A percentile compares a stretch with the other conserved stretches of the same genome.
Evolutionary conservation across 768 basidiomycete species (phyloP).

Genomic region (Suillus luteus): DNA sequence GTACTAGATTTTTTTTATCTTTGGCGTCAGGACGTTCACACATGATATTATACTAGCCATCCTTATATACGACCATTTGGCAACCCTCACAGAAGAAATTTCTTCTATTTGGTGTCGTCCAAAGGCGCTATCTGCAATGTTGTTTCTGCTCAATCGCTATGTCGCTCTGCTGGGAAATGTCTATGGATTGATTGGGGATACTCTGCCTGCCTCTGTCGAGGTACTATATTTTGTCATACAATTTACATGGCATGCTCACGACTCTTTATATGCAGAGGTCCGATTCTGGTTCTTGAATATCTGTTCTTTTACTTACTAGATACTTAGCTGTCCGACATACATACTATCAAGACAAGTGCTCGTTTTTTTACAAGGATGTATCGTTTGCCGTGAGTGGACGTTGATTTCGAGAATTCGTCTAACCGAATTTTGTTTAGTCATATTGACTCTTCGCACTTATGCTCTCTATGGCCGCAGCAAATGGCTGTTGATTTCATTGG

Average conservation of each 20-base stretch:
- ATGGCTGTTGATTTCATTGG: background rate
- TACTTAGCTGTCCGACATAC: background rate
- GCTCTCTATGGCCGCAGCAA: background rate
- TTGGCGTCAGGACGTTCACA: background rate
- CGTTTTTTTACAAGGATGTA: background rate
- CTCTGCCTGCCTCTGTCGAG: background rate
- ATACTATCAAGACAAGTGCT: background rate
- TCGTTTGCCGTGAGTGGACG: background rate
- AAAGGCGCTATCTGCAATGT: background rate
- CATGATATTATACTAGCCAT: background rate
- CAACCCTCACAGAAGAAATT: background rate
- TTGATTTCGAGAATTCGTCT: background rate
- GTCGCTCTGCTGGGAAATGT: background rate
- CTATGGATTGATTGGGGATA: background rate
- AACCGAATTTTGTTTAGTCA: background rate
- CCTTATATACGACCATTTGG: background rate
- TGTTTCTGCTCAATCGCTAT: conserved; percentile 1
- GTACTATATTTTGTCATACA: background rate
- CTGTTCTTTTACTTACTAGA: background rate
- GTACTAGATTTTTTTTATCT: background rate
- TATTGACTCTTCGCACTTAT: conserved; percentile 3
- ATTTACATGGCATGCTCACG: background rate
- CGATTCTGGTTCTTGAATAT: background rate
- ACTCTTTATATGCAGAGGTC: background rate
- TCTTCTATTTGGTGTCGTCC: background rate